phyloP scores from a whole-genome alignment of 495 filamentous ascomycete species.

The Talaromyces nanjingensis region DNA sequence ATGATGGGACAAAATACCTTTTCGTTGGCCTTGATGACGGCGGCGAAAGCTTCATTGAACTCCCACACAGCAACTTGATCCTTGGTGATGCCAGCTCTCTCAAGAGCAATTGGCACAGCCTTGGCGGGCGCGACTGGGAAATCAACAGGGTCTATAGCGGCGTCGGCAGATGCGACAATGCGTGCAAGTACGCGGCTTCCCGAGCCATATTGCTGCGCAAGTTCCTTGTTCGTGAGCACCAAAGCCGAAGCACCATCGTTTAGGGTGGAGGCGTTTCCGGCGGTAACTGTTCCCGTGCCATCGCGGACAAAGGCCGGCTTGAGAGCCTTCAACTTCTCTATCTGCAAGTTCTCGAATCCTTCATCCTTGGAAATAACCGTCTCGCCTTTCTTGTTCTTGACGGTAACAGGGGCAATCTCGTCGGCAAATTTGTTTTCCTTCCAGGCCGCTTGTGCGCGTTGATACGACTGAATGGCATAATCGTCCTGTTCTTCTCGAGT shows the following conservation, averaged over 20 bases:
- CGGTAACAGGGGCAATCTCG: conserved; percentile 79
- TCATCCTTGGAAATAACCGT: conserved; percentile 75
- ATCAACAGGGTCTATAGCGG: conserved; percentile 87
- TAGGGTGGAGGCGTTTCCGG: conserved; percentile 85
- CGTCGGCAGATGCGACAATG: conserved; percentile 82
- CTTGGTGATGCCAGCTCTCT: conserved; percentile 79
- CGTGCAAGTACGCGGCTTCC: conserved; percentile 72
- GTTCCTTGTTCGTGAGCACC: conserved; percentile 68
- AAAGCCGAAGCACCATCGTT: conserved; percentile 94
- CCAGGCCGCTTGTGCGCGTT: conserved; percentile 89
- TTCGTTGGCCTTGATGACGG: conserved; percentile 90
- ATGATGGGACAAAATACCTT: conserved; percentile 46
- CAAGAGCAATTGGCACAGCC: conserved; percentile 84
- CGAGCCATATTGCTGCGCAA: conserved; percentile 68
- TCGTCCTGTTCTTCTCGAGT: conserved; percentile 79
- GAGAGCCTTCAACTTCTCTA: conserved; percentile 75
- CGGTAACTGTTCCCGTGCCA: conserved; percentile 84
- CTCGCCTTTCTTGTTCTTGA: conserved; percentile 78
- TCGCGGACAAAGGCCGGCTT: conserved; percentile 87
- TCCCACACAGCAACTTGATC: conserved; percentile 92
- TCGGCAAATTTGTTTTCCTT: conserved; percentile 68
- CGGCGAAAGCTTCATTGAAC: conserved; percentile 97
- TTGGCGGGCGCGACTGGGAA: conserved; percentile 91
- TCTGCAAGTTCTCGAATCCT: conserved; percentile 74
- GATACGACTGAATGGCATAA: conserved; percentile 82